Evolutionary conservation across 345 rosid species (phyloP).

Genomic region (Boechera stricta): DNA sequence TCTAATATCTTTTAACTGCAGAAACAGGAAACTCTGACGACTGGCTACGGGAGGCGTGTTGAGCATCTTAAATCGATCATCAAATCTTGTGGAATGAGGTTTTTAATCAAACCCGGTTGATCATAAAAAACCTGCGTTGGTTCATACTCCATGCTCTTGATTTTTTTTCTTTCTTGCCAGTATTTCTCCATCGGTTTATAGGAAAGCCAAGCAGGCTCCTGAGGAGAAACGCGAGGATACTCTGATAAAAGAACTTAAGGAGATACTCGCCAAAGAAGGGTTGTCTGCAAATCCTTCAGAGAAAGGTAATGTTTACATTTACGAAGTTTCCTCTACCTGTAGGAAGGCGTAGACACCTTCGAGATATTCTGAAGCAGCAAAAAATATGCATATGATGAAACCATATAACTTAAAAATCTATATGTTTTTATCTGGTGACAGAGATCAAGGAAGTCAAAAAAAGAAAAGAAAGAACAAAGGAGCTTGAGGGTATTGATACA

Average conservation of each 20-base stretch:
- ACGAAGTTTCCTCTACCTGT: not conserved
- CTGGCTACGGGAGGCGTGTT: slow-evolving; percentile 77
- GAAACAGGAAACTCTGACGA: slow-evolving; percentile 69
- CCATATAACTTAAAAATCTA: not conserved
- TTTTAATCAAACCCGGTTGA: slow-evolving; percentile 27
- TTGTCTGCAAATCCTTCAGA: slow-evolving; percentile 82
- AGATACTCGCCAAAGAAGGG: slow-evolving; percentile 84
- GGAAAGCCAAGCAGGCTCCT: slow-evolving; percentile 84
- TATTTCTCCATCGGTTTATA: slow-evolving; percentile 77
- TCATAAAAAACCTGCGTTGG: not conserved
- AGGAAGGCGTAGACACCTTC: not conserved
- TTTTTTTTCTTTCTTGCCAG: slow-evolving; percentile 41
- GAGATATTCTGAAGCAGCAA: not conserved
- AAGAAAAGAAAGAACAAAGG: slow-evolving; percentile 77
- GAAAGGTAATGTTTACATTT: slow-evolving; percentile 56
- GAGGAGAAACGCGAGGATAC: slow-evolving; percentile 79
- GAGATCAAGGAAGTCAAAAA: slow-evolving; percentile 85
- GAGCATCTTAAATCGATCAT: slow-evolving; percentile 82
- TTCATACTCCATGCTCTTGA: slow-evolving; percentile 2
- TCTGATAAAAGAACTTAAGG: slow-evolving; percentile 78
- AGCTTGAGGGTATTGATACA: slow-evolving; percentile 90
- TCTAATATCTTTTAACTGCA: slow-evolving; percentile 46
- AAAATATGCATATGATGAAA: not conserved
- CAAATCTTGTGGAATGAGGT: slow-evolving; percentile 91
- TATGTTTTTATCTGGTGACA: slow-evolving; percentile 37